phyloP scores from a whole-genome alignment of 345 rosid species.

The Citrus cavaleriei region DNA sequence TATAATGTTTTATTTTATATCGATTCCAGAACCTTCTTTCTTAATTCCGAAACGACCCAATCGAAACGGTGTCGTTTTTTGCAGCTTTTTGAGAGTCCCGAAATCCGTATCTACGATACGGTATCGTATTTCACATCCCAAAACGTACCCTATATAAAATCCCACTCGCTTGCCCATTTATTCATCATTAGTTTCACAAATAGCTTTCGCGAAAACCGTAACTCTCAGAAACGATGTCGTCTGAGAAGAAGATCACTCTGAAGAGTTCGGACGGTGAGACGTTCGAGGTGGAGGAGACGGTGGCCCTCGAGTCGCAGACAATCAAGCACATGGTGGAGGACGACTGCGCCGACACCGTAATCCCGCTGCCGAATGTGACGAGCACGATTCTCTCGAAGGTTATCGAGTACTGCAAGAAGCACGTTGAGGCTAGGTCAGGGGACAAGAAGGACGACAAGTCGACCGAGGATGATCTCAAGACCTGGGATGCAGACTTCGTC shows the following conservation, averaged over 20 bases:
- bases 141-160: not conserved
- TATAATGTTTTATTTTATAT: no score
- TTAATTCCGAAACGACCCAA: no score
- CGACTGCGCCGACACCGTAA: slow-evolving; percentile 44
- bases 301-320: slow-evolving; percentile 51
- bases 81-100: no score
- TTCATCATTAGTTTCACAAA: no score
- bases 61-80: no score
- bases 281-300: slow-evolving; percentile 51
- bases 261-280: slow-evolving; percentile 52
- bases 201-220: not conserved
- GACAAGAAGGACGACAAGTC: slow-evolving; percentile 2
- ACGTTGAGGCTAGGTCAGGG: slow-evolving; percentile 28
- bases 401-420: slow-evolving; percentile 55
- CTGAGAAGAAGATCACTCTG: slow-evolving; percentile 31
- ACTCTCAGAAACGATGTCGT: not conserved
- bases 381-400: slow-evolving; percentile 52
- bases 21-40: no score
- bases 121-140: not conserved
- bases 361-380: slow-evolving; percentile 60
- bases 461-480: slow-evolving; percentile 26
- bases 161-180: no score
- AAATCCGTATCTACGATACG: not conserved
- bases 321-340: slow-evolving; percentile 62
- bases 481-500: slow-evolving; percentile 50